Base-by-base conservation (phyloP, 2,329 filamentous ascomycete genomes). In the Fusarium irregulare region DNA sequence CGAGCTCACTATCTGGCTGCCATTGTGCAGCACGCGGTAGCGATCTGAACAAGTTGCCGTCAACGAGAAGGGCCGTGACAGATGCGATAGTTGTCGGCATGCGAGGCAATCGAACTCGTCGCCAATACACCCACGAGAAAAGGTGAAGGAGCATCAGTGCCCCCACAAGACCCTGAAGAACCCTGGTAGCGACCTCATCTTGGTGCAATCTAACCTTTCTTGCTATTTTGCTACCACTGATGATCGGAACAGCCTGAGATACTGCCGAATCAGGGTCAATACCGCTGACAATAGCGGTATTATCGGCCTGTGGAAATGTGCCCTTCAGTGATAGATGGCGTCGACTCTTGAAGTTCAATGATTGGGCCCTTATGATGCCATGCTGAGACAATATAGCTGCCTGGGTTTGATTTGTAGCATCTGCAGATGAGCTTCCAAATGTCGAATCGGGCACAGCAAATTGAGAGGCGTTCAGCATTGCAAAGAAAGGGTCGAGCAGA, bases 331-430 rank as follows among this genome's bases (percentile, higher is more conserved):
- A 66, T 2, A 76, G 42, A 40, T 54, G 74, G 3, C 74, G 72
- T 6, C 78, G 75, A 56, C 65, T 73, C 41, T 72, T 75, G 20
- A 66, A 68, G 56, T 76, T 80, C 44, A 82, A 56, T 2, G 76
- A 75, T 55, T 82, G 80, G 1, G 80, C 73, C 13, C 78, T 75
- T 34, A 82, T 77, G 20, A 82, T 72, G 30, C 76, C 73, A 60
- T 82, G 80, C 51, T 82, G 80, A 21, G 65, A 66, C 18, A 76
- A 47, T 37, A 82, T 80, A 25, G 78, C 78, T 47, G 76, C 75
- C n/a, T 72, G 70, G 2, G 80, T 74, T 32, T 70, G 28, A 23
- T 30, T 10, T 63, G 70, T 49, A 61, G 63, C 34, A 20, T 56
- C 34, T 23, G 70, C 18, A 48, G 68, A 30, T 40, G 66, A 47